Evolutionary conservation across 495 filamentous ascomycete species (phyloP).

Genomic region (Schizothecium vesticola): DNA sequence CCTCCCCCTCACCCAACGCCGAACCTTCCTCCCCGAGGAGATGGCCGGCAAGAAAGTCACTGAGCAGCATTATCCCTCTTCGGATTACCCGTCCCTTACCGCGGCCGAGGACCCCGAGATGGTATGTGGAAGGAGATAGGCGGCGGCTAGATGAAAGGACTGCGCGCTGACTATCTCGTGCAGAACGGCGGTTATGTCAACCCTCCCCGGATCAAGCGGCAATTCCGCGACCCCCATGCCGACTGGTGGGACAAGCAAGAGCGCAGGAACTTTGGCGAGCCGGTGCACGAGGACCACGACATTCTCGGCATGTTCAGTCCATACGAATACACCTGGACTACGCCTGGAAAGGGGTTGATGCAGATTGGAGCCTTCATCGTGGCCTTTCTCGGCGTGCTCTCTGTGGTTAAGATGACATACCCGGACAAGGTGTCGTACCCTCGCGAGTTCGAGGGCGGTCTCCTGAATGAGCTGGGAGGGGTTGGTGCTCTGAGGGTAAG

Average conservation of each 20-base stretch:
- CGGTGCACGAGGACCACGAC: constrained; percentile 95
- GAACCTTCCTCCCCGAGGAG: constrained; percentile 43
- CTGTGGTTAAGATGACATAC: constrained; percentile 65
- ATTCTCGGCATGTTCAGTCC: constrained; percentile 85
- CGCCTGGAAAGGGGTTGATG: constrained; percentile 62
- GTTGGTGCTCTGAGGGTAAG: constrained; percentile 45
- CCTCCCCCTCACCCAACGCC: constrained; percentile 44
- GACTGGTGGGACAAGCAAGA: constrained; percentile 99
- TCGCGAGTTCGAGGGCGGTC: constrained; percentile 73
- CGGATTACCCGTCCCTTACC: constrained; percentile 48
- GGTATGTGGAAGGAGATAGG: constrained; percentile 43
- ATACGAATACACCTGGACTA: constrained; percentile 82
- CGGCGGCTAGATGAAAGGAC: constrained; percentile 12
- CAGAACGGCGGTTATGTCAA: constrained; percentile 94
- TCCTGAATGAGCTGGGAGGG: constrained; percentile 84
- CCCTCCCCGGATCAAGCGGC: constrained; percentile 74
- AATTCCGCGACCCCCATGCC: constrained; percentile 84
- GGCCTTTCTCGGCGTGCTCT: constrained; percentile 63
- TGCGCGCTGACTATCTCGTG: constrained; percentile 22
- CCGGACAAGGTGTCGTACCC: constrained; percentile 80
- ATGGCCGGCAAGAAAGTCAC: constrained; percentile 34
- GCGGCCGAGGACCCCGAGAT: constrained; percentile 70
- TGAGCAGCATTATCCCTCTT: constrained; percentile 47
- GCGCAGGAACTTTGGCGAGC: constrained; percentile 90
- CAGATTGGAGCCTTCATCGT: constrained; percentile 72